phyloP scores from a whole-genome alignment of 1,284 basidiomycete species.

The Leccinum proximum region DNA sequence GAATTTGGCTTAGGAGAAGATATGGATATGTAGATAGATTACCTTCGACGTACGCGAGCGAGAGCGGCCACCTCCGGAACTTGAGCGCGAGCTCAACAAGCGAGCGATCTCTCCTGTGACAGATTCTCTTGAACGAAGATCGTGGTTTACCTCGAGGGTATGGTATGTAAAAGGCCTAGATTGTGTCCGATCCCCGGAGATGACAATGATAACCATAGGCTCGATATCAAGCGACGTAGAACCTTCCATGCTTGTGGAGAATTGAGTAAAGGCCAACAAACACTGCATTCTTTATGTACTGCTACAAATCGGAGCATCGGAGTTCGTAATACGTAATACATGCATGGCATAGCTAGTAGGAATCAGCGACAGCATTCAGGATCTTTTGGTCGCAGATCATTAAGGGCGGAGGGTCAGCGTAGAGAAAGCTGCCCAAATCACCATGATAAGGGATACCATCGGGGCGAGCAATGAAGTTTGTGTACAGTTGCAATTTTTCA shows the following conservation, averaged over 20 bases:
- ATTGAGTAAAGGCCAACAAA: not conserved
- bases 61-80: not conserved
- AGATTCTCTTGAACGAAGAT: not conserved
- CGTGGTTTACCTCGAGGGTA: not conserved
- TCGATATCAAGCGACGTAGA: not conserved
- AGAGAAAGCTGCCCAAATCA: not conserved
- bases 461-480: not conserved
- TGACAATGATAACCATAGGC: not conserved
- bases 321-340: not conserved
- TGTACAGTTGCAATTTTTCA: not conserved
- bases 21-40: not conserved
- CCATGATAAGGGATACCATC: not conserved
- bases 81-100: not conserved
- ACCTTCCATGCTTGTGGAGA: not conserved
- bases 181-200: not conserved
- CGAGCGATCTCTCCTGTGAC: not conserved
- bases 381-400: not conserved
- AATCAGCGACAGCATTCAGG: not conserved
- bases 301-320: not conserved
- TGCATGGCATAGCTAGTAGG: not conserved
- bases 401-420: not conserved
- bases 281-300: not conserved
- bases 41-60: not conserved
- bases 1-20: not conserved
- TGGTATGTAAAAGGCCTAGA: not conserved